Percentiles rank a stretch among this genome's conserved stretches.
Evolutionary conservation across 2,329 filamentous ascomycete genomes (phyloP).

Genomic region (Hymenoscyphus occultus): DNA sequence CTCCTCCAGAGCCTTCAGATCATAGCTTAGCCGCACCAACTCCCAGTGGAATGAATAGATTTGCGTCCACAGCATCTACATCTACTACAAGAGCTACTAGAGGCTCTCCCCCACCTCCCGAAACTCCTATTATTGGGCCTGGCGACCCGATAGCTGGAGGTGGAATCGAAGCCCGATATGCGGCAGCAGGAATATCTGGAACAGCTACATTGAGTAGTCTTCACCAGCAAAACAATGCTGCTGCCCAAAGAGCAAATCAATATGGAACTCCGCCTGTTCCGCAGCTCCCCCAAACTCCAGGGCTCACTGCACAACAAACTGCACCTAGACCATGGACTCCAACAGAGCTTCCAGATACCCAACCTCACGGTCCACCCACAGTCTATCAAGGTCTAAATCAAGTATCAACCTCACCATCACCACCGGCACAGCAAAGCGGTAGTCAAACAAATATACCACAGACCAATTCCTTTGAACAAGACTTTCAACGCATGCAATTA

Average conservation of each 20-base stretch:
- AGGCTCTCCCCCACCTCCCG: constrained; percentile 90
- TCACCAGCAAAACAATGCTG: constrained; percentile 70
- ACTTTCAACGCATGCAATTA: constrained; percentile 78
- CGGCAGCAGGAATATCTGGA: constrained; percentile 84
- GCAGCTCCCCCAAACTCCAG: constrained; percentile 36
- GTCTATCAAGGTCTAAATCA: constrained; percentile 85
- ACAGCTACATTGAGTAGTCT: constrained; percentile 77
- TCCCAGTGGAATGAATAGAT: constrained; percentile 54
- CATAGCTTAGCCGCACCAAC: constrained; percentile 30
- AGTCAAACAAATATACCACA: constrained; percentile 51
- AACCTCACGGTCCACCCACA: constrained; percentile 84
- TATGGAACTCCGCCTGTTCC: constrained; percentile 57
- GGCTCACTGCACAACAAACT: constrained; percentile 34
- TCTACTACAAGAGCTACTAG: constrained; percentile 89
- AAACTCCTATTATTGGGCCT: constrained; percentile 79
- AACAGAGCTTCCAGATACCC: constrained; percentile 81
- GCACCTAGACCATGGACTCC: constrained; percentile 82
- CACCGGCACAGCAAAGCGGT: constrained; percentile 38
- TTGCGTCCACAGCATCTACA: constrained; percentile 81
- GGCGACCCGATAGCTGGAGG: constrained; percentile 69
- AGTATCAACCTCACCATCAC: constrained; percentile 46
- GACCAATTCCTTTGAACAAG: constrained; percentile 75
- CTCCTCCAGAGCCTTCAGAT: constrained; percentile 25
- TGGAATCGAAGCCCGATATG: constrained; percentile 88
- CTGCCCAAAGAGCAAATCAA: constrained; percentile 75